These are phyloP conservation scores for Mycogone perniciosa DNA, from an alignment of 2,329 filamentous ascomycete species.

Conservation along the genomic window DNA sequence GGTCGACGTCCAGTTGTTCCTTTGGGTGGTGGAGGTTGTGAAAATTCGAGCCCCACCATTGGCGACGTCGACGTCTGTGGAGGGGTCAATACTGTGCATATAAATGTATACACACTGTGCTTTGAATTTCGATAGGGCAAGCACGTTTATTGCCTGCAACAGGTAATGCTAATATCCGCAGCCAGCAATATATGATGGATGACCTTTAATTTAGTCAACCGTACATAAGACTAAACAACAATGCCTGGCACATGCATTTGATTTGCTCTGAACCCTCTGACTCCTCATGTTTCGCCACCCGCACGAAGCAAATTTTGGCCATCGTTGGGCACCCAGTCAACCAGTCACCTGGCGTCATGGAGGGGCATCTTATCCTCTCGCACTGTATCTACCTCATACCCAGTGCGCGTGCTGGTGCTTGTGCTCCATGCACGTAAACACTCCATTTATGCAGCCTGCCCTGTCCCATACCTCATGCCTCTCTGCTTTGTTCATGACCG, in stretches of 20 bases:
- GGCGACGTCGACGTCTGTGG: constrained; percentile 19
- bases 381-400: neutral
- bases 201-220: no score
- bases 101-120: fast-evolving
- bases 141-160: no score
- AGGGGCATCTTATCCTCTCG: neutral
- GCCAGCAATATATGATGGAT: no score
- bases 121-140: neutral
- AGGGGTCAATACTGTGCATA: constrained; percentile 19
- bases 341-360: no score
- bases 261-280: no score
- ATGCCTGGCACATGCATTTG: no score
- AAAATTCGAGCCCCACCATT: constrained; percentile 37
- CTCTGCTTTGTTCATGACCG: neutral
- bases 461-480: neutral
- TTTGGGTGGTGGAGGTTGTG: constrained; percentile 26
- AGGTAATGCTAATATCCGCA: no score
- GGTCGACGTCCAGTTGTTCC: constrained; percentile 12
- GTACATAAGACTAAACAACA: no score
- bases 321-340: neutral
- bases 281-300: no score
- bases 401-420: neutral
- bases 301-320: neutral
- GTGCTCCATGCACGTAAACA: neutral
- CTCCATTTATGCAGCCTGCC: neutral